These are phyloP conservation scores for Hordeum marinum DNA, from an alignment of 176 grass and related monocot genomes.

Conservation along the genomic window DNA sequence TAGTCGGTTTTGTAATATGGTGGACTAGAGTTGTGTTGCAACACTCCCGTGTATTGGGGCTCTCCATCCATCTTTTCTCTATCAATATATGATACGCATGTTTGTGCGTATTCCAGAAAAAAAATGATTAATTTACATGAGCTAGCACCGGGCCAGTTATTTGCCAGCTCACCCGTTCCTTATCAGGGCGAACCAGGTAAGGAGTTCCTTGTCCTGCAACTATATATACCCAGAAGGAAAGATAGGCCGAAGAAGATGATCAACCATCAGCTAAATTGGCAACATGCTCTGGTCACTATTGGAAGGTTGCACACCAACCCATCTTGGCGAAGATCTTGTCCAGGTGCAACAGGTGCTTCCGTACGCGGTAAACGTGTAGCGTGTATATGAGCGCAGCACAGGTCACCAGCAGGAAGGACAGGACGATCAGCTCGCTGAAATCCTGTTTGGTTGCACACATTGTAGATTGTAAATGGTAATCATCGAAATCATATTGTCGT, in stretches of 20 bases:
- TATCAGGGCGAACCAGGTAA: no score
- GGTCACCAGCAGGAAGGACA: conserved; percentile 88
- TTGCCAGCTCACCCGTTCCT: no score
- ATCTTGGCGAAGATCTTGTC: conserved; percentile 67
- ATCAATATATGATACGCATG: no score
- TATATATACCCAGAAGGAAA: neutral
- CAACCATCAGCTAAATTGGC: neutral
- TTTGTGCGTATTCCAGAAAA: no score
- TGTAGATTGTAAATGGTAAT: neutral
- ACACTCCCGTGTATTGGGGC: no score
- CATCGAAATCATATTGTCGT: neutral
- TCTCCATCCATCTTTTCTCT: no score
- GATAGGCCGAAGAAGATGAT: neutral
- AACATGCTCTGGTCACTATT: no score
- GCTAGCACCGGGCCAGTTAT: no score
- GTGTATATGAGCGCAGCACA: conserved; percentile 68
- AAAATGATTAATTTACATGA: no score
- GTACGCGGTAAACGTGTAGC: conserved; percentile 51
- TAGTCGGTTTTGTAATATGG: no score
- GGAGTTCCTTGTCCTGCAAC: neutral
- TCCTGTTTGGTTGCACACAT: conserved; percentile 35
- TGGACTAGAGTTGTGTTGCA: no score
- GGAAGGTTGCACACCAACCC: neutral
- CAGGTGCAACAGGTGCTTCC: conserved; percentile 89
- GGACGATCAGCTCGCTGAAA: conserved; percentile 62